Conservation (phyloP, 495 filamentous ascomycete genomes). For the Thozetella sp. region DNA sequence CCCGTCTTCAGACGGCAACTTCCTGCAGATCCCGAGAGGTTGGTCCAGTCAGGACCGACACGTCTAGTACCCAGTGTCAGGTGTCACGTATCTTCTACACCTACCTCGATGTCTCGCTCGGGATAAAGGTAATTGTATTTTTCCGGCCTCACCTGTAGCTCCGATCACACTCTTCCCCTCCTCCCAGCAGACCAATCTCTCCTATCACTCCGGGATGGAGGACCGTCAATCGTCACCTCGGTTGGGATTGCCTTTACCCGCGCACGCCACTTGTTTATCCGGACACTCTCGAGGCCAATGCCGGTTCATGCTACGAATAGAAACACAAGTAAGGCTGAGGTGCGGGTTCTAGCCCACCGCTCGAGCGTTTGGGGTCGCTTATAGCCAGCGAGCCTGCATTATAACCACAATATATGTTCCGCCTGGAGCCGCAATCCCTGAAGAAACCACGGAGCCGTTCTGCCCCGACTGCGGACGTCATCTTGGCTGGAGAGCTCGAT, state of each 20-base stretch:
- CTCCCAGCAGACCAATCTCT: no score
- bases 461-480: not conserved
- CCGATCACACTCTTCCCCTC: not conserved
- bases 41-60: no score
- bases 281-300: not conserved
- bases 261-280: not conserved
- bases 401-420: not conserved
- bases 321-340: not conserved
- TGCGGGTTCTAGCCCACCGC: not conserved
- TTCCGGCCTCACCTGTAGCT: not conserved
- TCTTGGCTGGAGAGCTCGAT: not conserved
- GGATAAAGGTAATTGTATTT: not conserved
- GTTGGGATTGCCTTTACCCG: not conserved
- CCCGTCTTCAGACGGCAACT: no score
- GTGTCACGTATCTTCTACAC: no score
- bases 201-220: no score
- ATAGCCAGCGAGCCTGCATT: no score
- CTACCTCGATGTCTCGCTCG: no score
- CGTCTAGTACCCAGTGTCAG: no score
- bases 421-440: not conserved
- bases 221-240: no score
- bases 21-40: no score
- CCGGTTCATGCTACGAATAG: not conserved
- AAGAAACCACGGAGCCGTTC: not conserved
- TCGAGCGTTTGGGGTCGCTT: not conserved